phyloP scores from a whole-genome alignment of 1,139 yeast genomes.

The Saccharomyces pastorianus region DNA sequence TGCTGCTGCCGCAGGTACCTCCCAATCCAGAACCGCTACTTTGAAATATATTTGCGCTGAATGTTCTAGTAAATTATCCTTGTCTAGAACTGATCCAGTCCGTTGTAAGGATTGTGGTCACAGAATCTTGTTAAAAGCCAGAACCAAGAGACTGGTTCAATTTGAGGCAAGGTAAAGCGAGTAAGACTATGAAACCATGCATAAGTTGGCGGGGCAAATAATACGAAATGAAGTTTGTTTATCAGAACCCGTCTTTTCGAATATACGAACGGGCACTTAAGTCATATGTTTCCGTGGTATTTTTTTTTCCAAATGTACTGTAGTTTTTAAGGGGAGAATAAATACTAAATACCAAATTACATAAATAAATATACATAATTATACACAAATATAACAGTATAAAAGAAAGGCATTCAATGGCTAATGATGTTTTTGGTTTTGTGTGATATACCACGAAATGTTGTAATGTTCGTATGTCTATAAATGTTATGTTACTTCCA shows the following conservation, averaged over 20 bases:
- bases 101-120: constrained; percentile 99
- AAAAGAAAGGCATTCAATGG: too few relatives aligned
- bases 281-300: too few relatives aligned
- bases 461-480: too few relatives aligned
- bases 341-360: too few relatives aligned
- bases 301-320: too few relatives aligned
- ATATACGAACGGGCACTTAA: too few relatives aligned
- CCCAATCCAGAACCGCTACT: constrained; percentile 70
- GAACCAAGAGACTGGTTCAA: constrained; percentile 92
- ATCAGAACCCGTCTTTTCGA: too few relatives aligned
- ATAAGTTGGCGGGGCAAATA: not conserved
- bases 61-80: constrained; percentile 83
- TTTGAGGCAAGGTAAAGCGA: constrained; percentile 51
- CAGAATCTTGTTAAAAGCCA: constrained; percentile 91
- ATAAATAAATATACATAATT: too few relatives aligned
- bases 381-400: too few relatives aligned
- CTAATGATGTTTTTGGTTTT: not conserved
- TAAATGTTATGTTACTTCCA: too few relatives aligned
- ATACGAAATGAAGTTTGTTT: not conserved
- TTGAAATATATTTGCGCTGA: constrained; percentile 93
- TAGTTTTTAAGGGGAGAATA: too few relatives aligned
- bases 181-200: not conserved
- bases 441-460: not conserved
- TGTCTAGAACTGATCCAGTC: constrained; percentile 91
- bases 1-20: constrained; percentile 60